These are phyloP conservation scores for Phytophthora fragariae DNA, from an alignment of 352 stramenopile species.

Conservation along the genomic window DNA sequence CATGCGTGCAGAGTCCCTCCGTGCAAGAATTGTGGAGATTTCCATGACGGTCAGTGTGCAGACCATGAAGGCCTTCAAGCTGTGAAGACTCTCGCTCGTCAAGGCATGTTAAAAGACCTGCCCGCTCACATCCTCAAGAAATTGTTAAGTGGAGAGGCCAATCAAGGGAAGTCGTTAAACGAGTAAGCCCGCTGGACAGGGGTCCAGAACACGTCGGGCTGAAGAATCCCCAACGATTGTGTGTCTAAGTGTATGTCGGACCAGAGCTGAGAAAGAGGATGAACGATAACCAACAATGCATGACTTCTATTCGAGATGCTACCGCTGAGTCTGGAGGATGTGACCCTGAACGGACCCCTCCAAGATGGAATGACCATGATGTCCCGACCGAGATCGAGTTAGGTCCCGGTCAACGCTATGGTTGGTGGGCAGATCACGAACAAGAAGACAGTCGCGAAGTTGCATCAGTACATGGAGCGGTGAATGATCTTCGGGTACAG, in stretches of 20 bases:
- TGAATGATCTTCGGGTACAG: neutral
- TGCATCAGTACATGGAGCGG: neutral
- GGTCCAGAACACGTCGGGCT: conserved; percentile 22
- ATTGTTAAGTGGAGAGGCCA: neutral
- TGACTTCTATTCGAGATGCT: conserved; percentile 1
- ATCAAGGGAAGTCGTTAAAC: conserved; percentile 24
- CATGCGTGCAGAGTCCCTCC: neutral
- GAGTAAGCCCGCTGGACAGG: conserved; percentile 25
- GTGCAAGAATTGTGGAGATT: neutral
- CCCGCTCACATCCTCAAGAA: neutral
- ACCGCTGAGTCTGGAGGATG: conserved; percentile 1
- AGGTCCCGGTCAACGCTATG: neutral
- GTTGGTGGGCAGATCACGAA: conserved; percentile 1
- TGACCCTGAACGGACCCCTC: neutral
- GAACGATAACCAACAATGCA: conserved; percentile 18
- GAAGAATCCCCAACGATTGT: conserved; percentile 8
- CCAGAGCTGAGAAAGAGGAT: neutral
- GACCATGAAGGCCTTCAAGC: neutral
- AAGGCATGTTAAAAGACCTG: conserved; percentile 4
- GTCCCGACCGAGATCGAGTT: neutral
- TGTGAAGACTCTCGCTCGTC: neutral
- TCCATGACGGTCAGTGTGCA: neutral
- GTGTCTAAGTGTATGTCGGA: conserved; percentile 27
- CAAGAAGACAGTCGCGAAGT: neutral
- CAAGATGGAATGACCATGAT: neutral